phyloP scores from a whole-genome alignment of 768 basidiomycete species.

The Solioccasus polychromus region DNA sequence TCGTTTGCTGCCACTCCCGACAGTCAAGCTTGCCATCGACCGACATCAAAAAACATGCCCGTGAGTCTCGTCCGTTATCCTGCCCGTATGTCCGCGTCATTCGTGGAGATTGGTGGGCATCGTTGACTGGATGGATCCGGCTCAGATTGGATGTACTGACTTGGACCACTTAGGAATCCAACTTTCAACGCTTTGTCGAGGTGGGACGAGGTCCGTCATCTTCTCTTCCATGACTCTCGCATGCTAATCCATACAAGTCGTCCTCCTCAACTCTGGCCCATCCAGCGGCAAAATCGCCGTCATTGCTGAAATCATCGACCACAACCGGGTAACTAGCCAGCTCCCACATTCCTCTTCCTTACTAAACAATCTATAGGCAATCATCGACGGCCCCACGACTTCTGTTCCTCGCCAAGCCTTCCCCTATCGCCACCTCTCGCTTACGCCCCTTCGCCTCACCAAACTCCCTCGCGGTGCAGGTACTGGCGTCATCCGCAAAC shows the following conservation, averaged over 20 bases:
- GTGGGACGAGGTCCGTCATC: conserved; percentile 79
- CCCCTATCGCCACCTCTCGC: conserved; percentile 88
- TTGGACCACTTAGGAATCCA: conserved; percentile 62
- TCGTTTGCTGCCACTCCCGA: neutral
- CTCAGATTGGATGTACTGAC: conserved; percentile 16
- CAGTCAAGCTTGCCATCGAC: conserved; percentile 3
- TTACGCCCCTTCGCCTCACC: conserved; percentile 81
- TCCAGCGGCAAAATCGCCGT: conserved; percentile 87
- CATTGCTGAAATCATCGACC: conserved; percentile 97
- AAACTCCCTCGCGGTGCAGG: conserved; percentile 87
- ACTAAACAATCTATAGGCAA: conserved; percentile 54
- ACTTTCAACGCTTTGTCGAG: conserved; percentile 97
- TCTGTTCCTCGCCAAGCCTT: conserved; percentile 89
- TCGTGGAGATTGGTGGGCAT: neutral
- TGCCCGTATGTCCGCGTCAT: neutral
- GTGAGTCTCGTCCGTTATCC: conserved; percentile 10
- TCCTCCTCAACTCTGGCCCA: conserved; percentile 90
- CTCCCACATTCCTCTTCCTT: neutral
- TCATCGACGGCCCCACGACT: conserved; percentile 92
- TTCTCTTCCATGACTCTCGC: neutral
- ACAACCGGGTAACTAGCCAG: conserved; percentile 72
- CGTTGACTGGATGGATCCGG: conserved; percentile 12
- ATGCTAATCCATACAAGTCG: conserved; percentile 45
- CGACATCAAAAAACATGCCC: conserved; percentile 18
- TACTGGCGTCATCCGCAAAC: conserved; percentile 77